Percentiles rank a stretch among this genome's conserved stretches.
phyloP scores from a whole-genome alignment of 1,139 yeast genomes.

The Candida smagusa region DNA sequence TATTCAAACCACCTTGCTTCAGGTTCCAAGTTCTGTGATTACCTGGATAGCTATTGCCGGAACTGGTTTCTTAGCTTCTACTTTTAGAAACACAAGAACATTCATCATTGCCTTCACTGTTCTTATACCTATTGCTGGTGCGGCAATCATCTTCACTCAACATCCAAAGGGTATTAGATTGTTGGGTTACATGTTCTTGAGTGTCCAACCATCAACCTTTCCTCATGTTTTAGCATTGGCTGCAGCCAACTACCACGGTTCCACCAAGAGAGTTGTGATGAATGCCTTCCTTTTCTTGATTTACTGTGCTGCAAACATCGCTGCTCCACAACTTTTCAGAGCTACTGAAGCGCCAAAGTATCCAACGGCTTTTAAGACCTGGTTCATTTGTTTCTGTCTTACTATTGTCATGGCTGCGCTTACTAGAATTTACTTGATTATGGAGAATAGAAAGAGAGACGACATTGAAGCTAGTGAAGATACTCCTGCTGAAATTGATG shows the following conservation, averaged over 20 bases:
- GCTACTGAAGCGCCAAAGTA: constrained; percentile 9
- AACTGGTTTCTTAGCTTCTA: constrained; percentile 10
- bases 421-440: constrained; percentile 6
- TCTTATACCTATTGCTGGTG: constrained; percentile 14
- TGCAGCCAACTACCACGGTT: constrained; percentile 9
- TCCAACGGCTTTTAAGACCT: constrained; percentile 9
- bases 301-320: constrained; percentile 12
- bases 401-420: constrained; percentile 7
- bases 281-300: constrained; percentile 10
- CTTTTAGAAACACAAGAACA: constrained; percentile 5
- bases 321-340: constrained; percentile 12
- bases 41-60: constrained; percentile 17
- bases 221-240: constrained; percentile 9
- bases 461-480: neutral
- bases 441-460: constrained; percentile 6
- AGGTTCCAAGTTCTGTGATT: constrained; percentile 22
- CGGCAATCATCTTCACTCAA: constrained; percentile 14
- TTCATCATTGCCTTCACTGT: constrained; percentile 7
- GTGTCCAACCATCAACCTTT: constrained; percentile 8
- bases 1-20: constrained; percentile 19
- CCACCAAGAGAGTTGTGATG: constrained; percentile 10
- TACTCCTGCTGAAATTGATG: constrained; percentile 1
- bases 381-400: constrained; percentile 8
- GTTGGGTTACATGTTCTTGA: constrained; percentile 10
- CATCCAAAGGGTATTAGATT: constrained; percentile 7